A percentile compares a stretch with the other conserved stretches of the same genome.
Conservation (phyloP, 2,329 filamentous ascomycete species). For the Reticulascus tulasneorum region DNA sequence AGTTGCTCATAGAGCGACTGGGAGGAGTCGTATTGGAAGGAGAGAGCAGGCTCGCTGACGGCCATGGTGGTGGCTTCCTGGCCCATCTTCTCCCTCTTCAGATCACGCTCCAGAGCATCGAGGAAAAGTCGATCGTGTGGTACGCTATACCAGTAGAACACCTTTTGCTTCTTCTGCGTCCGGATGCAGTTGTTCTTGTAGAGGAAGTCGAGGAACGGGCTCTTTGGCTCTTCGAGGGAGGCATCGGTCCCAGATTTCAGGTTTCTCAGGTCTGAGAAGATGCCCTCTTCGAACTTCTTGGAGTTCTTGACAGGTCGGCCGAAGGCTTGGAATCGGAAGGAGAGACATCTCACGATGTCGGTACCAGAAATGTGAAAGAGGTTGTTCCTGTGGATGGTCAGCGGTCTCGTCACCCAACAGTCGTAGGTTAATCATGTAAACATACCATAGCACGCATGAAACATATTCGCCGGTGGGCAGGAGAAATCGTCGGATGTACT, state of each 20-base stretch:
- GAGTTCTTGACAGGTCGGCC: constrained; percentile 98
- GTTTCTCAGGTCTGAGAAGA: constrained; percentile 97
- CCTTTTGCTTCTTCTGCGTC: constrained; percentile 99
- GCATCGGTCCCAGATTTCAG: constrained; percentile 98
- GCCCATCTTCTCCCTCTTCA: constrained; percentile 99
- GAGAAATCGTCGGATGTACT: constrained; percentile 93
- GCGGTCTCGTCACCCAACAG: too few relatives aligned
- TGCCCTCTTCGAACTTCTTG: constrained; percentile 99
- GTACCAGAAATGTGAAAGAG: constrained; percentile 99
- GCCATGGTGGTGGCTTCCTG: constrained; percentile 97
- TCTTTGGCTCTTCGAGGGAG: constrained; percentile 97
- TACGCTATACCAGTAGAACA: constrained; percentile 99
- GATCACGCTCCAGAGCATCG: constrained; percentile 91
- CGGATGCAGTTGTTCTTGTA: constrained; percentile 99
- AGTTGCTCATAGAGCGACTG: constrained; percentile 99
- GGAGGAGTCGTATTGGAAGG: constrained; percentile 98
- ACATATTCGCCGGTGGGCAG: constrained; percentile 98
- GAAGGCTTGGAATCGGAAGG: constrained; percentile 97
- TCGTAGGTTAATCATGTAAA: too few relatives aligned
- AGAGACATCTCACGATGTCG: constrained; percentile 96
- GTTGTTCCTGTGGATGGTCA: too few relatives aligned
- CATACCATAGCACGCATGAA: constrained; percentile 96
- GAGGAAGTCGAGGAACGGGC: constrained; percentile 93
- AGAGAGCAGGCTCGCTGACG: constrained; percentile 93
- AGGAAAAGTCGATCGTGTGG: constrained; percentile 96